Evolutionary conservation across 2,329 filamentous ascomycete genomes (phyloP).

Genomic region (Pseudopyrenochaeta lycopersici): DNA sequence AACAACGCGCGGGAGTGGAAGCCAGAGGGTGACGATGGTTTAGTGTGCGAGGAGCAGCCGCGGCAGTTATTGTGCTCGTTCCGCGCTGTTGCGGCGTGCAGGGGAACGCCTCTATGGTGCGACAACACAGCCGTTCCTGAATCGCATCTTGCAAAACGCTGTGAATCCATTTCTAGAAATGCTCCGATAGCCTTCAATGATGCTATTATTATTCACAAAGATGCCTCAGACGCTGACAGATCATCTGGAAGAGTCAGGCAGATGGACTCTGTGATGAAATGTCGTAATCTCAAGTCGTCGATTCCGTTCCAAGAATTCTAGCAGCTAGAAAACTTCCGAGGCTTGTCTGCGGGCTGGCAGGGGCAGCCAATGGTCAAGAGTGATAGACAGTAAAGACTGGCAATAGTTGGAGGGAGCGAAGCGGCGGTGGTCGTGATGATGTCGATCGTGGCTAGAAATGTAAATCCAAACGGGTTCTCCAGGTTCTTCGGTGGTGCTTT

Average conservation of each 20-base stretch:
- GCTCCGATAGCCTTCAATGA: constrained; percentile 9
- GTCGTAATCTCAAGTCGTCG: neutral
- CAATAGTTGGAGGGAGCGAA: constrained; percentile 25
- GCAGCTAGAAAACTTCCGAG: constrained; percentile 7
- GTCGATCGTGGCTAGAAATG: constrained; percentile 34
- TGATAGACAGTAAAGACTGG: constrained; percentile 31
- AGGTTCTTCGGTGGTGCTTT: constrained; percentile 19
- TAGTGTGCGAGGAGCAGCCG: constrained; percentile 27
- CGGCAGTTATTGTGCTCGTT: constrained; percentile 30
- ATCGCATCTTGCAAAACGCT: constrained; percentile 26
- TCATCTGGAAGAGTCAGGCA: constrained; percentile 17
- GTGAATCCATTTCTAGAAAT: constrained; percentile 25
- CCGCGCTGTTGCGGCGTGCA: constrained; percentile 14
- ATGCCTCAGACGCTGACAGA: constrained; percentile 18
- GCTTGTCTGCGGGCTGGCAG: constrained; percentile 11
- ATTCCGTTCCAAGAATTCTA: constrained; percentile 27
- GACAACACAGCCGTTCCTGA: constrained; percentile 37
- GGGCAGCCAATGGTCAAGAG: constrained; percentile 15
- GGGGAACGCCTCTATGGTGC: constrained; percentile 39
- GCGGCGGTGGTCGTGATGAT: constrained; percentile 12
- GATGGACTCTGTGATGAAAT: neutral
- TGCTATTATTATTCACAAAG: constrained; percentile 28
- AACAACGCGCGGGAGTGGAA: constrained; percentile 25
- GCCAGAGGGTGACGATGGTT: constrained; percentile 15
- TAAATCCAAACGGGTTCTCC: constrained; percentile 15